Evolutionary conservation across 345 rosid genomes (phyloP), one percentile per base, ranked within the genome.

Genomic region (Adansonia digitata): DNA sequence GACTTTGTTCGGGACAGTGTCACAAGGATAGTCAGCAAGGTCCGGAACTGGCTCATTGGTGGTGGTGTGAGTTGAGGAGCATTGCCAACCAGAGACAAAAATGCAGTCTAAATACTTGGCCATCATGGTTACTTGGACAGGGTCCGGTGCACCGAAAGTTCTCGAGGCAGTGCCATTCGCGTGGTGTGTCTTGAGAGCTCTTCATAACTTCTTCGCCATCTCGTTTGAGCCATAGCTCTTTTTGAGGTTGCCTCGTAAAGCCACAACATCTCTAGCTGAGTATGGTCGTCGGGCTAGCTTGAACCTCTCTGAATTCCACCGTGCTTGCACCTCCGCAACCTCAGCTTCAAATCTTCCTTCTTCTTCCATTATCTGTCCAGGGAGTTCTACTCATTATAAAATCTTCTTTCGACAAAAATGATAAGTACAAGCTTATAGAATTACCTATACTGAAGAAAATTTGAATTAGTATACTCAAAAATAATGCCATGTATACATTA

Each of bases 291-390:
- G 77, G 71, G 94, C 91, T 72, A 95, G 91, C 88, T 82, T 87
- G 98, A 95, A 95, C 92, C 99, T 87, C 90, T 93, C 99, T 1
- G 91, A 73, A 90, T 83, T 89, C 98, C 97, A 95, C 99, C 98
- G 91, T 75, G 97, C 85, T 79, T 93, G 97, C 87, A 91, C 93
- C 81, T 93, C 97, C 66, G 94, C 94, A 45, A 93, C 94, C 82
- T 93, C 98, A 1, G 91, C 91, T 75, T 93, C 97, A 49, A 88
- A 89, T 81, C 92, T 85, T 67, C 96, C 91, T 86, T 95, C 98
- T 82, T 95, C 99, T 81, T 90, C 94, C 97, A 93, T 77, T 56
- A 94, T 88, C 97, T 91, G 78, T 31, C 59, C 40, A 60, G 20
- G 18, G 39, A 43, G 60, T 55, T 45, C 15, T 26, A 56, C 55